These are phyloP conservation scores for Pythium phragmitis DNA, from an alignment of 352 stramenopile species.

Conservation along the genomic window DNA sequence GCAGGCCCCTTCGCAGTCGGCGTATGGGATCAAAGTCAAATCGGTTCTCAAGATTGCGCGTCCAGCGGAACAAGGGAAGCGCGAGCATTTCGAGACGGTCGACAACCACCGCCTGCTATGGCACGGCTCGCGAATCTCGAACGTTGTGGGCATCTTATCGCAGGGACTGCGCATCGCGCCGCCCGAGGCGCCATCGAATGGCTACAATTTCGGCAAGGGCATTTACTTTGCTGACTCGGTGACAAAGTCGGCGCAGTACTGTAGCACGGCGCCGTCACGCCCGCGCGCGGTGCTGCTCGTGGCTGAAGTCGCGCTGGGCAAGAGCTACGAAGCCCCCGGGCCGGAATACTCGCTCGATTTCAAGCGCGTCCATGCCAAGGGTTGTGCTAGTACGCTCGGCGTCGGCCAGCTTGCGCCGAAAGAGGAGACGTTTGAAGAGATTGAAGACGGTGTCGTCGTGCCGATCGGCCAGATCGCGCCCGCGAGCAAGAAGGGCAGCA, in stretches of 20 bases:
- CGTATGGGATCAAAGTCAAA: constrained; percentile 42
- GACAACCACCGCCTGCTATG: constrained; percentile 79
- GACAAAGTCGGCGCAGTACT: constrained; percentile 60
- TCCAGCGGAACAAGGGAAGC: constrained; percentile 39
- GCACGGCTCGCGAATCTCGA: constrained; percentile 74
- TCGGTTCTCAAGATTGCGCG: constrained; percentile 55
- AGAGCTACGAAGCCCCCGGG: constrained; percentile 41
- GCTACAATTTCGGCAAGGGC: constrained; percentile 74
- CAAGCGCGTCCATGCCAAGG: constrained; percentile 35
- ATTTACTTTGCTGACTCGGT: constrained; percentile 73
- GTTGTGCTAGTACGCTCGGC: constrained; percentile 38
- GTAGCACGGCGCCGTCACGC: constrained; percentile 23
- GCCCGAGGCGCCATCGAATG: constrained; percentile 59
- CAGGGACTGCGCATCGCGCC: constrained; percentile 70
- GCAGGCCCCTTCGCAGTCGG: constrained; percentile 37
- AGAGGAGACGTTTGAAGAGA: constrained; percentile 35
- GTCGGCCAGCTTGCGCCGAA: constrained; percentile 46
- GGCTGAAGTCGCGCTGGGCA: constrained; percentile 61
- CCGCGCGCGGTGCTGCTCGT: constrained; percentile 47
- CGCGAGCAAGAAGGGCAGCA: constrained; percentile 30
- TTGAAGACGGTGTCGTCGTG: constrained; percentile 49
- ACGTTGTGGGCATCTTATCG: constrained; percentile 67
- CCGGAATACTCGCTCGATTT: constrained; percentile 48
- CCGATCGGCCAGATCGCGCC: constrained; percentile 51
- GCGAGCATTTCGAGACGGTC: constrained; percentile 37